These are phyloP conservation scores for Typha latifolia DNA, from an alignment of 176 grass and related monocot species.

Conservation along the genomic window DNA sequence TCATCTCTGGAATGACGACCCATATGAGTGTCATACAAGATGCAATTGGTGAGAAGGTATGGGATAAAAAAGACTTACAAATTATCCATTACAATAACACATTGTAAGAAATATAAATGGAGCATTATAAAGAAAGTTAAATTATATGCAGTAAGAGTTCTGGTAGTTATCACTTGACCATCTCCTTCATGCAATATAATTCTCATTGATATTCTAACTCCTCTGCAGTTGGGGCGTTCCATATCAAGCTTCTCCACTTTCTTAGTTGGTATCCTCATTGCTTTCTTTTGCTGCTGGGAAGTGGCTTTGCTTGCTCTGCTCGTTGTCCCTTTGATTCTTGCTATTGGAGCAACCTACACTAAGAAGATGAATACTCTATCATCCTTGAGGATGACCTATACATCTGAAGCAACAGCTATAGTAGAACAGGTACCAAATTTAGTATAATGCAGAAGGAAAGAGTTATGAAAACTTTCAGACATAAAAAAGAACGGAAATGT, in stretches of 20 bases:
- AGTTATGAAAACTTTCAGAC: not conserved
- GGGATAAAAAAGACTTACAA: not conserved
- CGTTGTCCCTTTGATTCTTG: conserved; percentile 44
- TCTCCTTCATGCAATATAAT: not conserved
- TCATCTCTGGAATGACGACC: conserved; percentile 43
- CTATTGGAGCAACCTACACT: conserved; percentile 38
- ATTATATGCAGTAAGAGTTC: not conserved
- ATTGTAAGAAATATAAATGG: not conserved
- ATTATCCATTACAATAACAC: not conserved
- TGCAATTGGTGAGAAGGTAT: conserved; percentile 71
- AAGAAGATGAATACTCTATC: conserved; percentile 32
- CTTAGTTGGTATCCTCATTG: conserved; percentile 33
- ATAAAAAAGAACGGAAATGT: no score
- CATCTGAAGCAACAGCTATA: conserved; percentile 40
- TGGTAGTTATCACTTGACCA: not conserved
- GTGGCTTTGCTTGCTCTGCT: conserved; percentile 40
- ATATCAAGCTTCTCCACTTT: conserved; percentile 57
- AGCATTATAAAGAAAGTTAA: not conserved
- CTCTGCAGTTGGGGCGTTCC: conserved; percentile 52
- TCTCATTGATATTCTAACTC: conserved; percentile 1
- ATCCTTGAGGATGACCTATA: conserved; percentile 19
- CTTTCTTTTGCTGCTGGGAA: conserved; percentile 53
- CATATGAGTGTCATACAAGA: conserved; percentile 68
- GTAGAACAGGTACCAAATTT: conserved; percentile 45
- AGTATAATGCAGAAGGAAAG: not conserved